A percentile compares a stretch with the other conserved stretches of the same genome.
phyloP scores from a whole-genome alignment of 192 early-diverging fungal genomes.

The Coemansia sp. region DNA sequence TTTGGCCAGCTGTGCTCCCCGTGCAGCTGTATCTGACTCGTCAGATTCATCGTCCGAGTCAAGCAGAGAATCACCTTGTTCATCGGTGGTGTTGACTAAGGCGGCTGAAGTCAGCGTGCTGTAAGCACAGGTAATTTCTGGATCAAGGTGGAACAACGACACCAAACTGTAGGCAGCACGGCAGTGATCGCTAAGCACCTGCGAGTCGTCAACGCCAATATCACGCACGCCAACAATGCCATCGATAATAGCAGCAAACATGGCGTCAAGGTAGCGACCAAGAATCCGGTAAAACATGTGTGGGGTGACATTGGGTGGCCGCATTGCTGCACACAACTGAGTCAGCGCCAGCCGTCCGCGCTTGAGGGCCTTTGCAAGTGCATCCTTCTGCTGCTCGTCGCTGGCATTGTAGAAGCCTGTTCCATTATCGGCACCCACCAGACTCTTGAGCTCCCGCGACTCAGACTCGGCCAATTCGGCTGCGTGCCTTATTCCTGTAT shows the following conservation, averaged over 20 bases:
- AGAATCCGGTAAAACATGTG: constrained; percentile 23
- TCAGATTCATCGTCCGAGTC: constrained; percentile 15
- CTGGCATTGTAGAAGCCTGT: constrained; percentile 7
- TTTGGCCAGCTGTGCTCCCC: constrained; percentile 13
- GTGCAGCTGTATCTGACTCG: not conserved
- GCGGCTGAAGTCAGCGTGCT: not conserved
- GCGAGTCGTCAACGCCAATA: constrained; percentile 45
- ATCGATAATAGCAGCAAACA: constrained; percentile 21
- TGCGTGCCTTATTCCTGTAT: constrained; percentile 3
- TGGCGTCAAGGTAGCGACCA: constrained; percentile 23
- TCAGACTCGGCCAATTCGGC: constrained; percentile 8
- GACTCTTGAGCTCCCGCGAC: constrained; percentile 13
- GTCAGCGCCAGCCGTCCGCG: constrained; percentile 16
- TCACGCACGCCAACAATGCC: constrained; percentile 23
- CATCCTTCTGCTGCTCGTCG: not conserved
- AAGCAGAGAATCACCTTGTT: not conserved
- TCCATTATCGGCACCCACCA: constrained; percentile 5
- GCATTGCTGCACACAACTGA: constrained; percentile 24
- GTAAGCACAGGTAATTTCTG: constrained; percentile 5
- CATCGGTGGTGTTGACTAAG: not conserved
- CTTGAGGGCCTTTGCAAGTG: constrained; percentile 8
- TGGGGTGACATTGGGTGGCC: constrained; percentile 26
- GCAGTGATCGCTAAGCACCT: constrained; percentile 42
- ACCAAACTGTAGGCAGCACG: constrained; percentile 7
- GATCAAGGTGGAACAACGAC: constrained; percentile 17